Evolutionary conservation across 768 basidiomycete genomes (phyloP).

Genomic region (Hortiboletus campestris): DNA sequence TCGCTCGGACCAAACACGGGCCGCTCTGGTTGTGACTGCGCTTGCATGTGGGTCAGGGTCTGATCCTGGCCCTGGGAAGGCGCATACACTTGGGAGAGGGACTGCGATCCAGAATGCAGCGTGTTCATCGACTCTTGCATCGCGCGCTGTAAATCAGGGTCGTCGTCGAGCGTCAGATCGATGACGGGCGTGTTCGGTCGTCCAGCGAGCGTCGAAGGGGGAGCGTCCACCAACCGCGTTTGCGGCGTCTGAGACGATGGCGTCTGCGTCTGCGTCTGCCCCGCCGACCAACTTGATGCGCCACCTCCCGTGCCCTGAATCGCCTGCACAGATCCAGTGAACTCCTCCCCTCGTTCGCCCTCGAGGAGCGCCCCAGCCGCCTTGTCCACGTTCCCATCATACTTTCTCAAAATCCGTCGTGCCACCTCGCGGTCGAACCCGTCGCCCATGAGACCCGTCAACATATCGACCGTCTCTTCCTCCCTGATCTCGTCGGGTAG

Average conservation of each 20-base stretch:
- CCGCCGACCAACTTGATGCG: constrained; percentile 2
- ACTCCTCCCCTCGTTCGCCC: constrained; percentile 47
- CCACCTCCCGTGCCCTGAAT: background rate
- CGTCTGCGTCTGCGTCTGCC: background rate
- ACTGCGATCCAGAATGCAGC: constrained; percentile 25
- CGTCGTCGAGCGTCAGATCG: constrained; percentile 63
- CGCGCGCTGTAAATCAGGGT: constrained; percentile 47
- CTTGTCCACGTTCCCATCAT: constrained; percentile 56
- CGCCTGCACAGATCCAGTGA: background rate
- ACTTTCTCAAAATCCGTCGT: constrained; percentile 56
- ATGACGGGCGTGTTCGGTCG: constrained; percentile 40
- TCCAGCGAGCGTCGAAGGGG: constrained; percentile 5
- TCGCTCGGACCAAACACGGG: constrained; percentile 57
- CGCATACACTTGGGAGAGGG: constrained; percentile 19
- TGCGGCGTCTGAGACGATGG: constrained; percentile 1
- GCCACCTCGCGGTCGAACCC: constrained; percentile 44
- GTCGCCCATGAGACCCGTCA: constrained; percentile 41
- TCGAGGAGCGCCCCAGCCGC: constrained; percentile 53
- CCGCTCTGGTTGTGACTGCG: constrained; percentile 28
- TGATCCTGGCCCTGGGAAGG: constrained; percentile 1
- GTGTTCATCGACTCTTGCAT: constrained; percentile 53
- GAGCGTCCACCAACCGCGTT: constrained; percentile 14
- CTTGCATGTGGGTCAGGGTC: background rate
- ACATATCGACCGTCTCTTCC: constrained; percentile 31
- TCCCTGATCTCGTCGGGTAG: constrained; percentile 27